Evolutionary conservation across 129 eudicot species (phyloP), one percentile per base, ranked within the genome.

Genomic region (Deinandra increscens): DNA sequence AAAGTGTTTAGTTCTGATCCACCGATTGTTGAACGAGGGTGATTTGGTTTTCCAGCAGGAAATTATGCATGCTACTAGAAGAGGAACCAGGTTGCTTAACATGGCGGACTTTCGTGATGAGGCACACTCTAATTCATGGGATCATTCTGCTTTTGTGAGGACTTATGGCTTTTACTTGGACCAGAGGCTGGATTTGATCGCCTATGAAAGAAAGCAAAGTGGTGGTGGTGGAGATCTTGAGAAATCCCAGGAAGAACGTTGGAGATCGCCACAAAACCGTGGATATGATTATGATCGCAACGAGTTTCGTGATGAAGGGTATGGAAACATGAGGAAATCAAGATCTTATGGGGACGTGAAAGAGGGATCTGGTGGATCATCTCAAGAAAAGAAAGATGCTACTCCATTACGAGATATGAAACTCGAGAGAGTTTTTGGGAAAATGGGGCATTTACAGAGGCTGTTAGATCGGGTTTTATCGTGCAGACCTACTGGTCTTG

Each of bases 61-160:
- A 58, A 81, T 88, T 43, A 79, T 88, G 96, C 85, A 83, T 45
- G 87, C 91, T 4, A 88, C 91, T 5, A 61, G 96, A 48, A 74
- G 84, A 60, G 96, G 96, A 4, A 83, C 96, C 3, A 67, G 96
- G 78, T 54, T 88, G 84, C 69, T 88, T 61, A 88, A 88, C 39
- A 75, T 88, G 89, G 80, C 89, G 10, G 91, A 86, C 67, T 88
- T 88, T 67, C 86, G 88, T 6, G 96, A 88, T 50, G 96, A 88
- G 84, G 91, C 91, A 0, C 96, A 88, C 64, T 83, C 96, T 13
- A 88, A 69, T 69, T 88, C 96, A 1, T 88, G 96, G 96, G 96
- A 88, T 71, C 89, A 88, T 14, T 88, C 96, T 0, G 86, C 89
- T 36, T 88, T 88, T 56, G 92, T 85, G 44, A 81, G 89, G 82